Evolutionary conservation across 257 asterid species (phyloP).

Genomic region (Cordia subcordata): DNA sequence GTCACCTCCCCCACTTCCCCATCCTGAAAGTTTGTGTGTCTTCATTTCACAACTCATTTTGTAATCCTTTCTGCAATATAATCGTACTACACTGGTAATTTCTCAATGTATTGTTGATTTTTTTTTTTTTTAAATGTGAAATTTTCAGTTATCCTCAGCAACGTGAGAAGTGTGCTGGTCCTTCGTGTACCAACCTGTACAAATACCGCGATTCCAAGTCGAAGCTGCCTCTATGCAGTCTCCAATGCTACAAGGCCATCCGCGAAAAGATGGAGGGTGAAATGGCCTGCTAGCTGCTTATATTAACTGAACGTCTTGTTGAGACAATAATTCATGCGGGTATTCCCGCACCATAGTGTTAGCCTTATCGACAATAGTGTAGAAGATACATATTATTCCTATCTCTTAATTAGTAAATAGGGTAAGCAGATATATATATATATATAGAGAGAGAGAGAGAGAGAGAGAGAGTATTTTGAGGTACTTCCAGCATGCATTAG

Average conservation of each 20-base stretch:
- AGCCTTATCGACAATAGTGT: neutral
- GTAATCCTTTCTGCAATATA: no score
- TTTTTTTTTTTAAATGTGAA: constrained; percentile 23
- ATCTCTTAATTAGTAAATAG: neutral
- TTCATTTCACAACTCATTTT: neutral
- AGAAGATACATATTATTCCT: neutral
- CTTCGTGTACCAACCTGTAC: constrained; percentile 73
- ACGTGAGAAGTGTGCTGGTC: constrained; percentile 88
- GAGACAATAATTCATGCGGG: constrained; percentile 3
- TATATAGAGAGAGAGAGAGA: no score
- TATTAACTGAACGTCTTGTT: neutral
- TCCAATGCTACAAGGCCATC: constrained; percentile 86
- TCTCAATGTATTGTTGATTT: constrained; percentile 2
- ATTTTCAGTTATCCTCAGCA: constrained; percentile 86
- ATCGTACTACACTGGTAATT: neutral
- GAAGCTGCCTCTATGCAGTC: constrained; percentile 93
- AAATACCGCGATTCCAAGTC: constrained; percentile 92
- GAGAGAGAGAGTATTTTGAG: no score
- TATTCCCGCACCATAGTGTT: constrained; percentile 8
- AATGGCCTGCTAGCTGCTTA: constrained; percentile 44
- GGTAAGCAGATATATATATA: no score
- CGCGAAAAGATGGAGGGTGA: constrained; percentile 32
- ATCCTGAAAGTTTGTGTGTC: neutral
- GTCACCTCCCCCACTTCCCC: neutral
- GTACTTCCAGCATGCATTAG: neutral